Base-by-base conservation (phyloP, 2,329 filamentous ascomycete species). In the Fusarium camptoceras region DNA sequence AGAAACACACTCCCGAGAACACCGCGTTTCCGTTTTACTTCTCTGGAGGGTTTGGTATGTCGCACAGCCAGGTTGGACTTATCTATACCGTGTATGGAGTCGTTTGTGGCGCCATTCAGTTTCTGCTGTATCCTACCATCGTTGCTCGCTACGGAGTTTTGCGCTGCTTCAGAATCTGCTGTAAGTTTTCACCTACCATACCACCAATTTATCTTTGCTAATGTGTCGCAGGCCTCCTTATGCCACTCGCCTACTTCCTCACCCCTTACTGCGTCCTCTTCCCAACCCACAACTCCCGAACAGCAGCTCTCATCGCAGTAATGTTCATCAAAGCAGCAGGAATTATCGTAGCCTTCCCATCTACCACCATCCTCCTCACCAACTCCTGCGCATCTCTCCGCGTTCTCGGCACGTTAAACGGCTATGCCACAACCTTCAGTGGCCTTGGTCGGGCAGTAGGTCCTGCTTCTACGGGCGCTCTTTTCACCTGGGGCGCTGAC, bases 321-420 rank as follows among this genome's bases (percentile, higher is more conserved):
- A 89, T 98, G 83, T 80, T 93, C 43, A 72, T 90, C 74, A 97
- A 97, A 78, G 91, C 91, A 12, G 86, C 92, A 57, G 88, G 87
- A 41, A 89, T 90, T 63, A 96, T 97, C 69, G 91, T 98, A 75
- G 92, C 92, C 1, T 98, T 98, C 78, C 95, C 96, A 0, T 96
- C 93, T 75, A 91, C 88, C 27, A 97, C 93, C 8, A 98, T 98
- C 73, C 84, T 98, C 49, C 86, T 98, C 39, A 98, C 94, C 28
- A 98, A 98, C 80, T 93, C 91, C 12, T 94, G 94, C 7, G 81
- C 85, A 2, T 94, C 91, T 57, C 82, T 97, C 18, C 74, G 73
- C 44, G 88, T 97, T 12, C 86, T 98, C 8, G 94, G 94, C 2
- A 98, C 94, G 0, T 82, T 98, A 58, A 98, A 98, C 76, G 96